Percentiles rank a stretch among this genome's conserved stretches.
These are phyloP conservation scores for Triglochin maritima DNA, from an alignment of 106 monocot species.

Conservation along the genomic window DNA sequence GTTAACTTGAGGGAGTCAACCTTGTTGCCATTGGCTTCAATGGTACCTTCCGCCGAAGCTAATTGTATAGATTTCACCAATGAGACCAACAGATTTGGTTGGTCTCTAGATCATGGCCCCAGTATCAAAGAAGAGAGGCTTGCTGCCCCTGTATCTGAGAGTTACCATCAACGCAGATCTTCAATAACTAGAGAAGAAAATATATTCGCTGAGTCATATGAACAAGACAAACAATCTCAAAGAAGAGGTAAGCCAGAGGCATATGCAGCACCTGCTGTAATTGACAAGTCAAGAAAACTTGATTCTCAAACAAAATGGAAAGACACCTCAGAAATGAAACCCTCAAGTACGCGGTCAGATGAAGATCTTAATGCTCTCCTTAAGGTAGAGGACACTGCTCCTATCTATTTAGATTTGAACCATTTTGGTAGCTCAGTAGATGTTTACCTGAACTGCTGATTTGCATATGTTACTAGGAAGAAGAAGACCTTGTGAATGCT, in stretches of 20 bases:
- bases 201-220: constrained; percentile 31
- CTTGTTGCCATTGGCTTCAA: constrained; percentile 37
- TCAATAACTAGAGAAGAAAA: constrained; percentile 24
- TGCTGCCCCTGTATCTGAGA: constrained; percentile 13
- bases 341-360: constrained; percentile 22
- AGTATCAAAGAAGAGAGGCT: constrained; percentile 25
- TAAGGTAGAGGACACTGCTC: constrained; percentile 33
- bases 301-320: constrained; percentile 26
- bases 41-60: constrained; percentile 22
- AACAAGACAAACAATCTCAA: constrained; percentile 23
- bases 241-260: constrained; percentile 33
- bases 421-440: too few relatives aligned
- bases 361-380: constrained; percentile 66
- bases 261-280: constrained; percentile 13
- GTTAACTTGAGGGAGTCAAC: constrained; percentile 51
- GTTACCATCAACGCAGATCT: constrained; percentile 26
- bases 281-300: constrained; percentile 23
- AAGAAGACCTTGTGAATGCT: constrained; percentile 86
- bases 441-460: too few relatives aligned
- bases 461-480: constrained; percentile 41
- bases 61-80: constrained; percentile 12
- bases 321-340: constrained; percentile 28
- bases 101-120: constrained; percentile 29
- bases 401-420: too few relatives aligned
- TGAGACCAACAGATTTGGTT: constrained; percentile 51